Base-by-base conservation (phyloP, 805 yeast genomes). In the Kluyveromyces dobzhanskii region DNA sequence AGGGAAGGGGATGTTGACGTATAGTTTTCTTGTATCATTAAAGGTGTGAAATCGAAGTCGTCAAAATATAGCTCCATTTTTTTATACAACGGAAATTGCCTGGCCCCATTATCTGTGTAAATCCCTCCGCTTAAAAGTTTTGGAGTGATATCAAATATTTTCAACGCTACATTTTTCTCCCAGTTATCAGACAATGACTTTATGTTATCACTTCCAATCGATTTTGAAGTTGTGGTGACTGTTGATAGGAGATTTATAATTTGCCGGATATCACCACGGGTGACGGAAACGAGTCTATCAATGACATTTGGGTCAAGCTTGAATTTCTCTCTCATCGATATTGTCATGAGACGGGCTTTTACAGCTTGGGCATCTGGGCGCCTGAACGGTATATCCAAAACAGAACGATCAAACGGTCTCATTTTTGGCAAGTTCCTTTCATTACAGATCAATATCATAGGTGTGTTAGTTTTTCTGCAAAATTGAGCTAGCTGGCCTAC, bases 1-100 rank as follows among this genome's bases (percentile, higher is more conserved):
- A 61, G 60, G 6, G 67, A 44, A 1, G 94, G 95, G 30, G 65
- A 65, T 0, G 94, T 79, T 26, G 63, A 64, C 35, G 85, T 60
- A 57, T 92, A 92, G 62, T 92, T 92, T 58, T 92, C 98, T 56
- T 90, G 97, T 38, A 92, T 75, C 97, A 92, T 90, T 44, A 90
- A 69, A 4, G 98, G 97, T 1, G 94, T 79, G 57, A 92, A 82
- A 55, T 87, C 96, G 62, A 85, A 84, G 61, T 92, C 98, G 60
- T 86, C 87, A 67, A 92, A 92, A 56, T 87, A 92, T 38, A 86
- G 70, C 50, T 84, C 90, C 53, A 90, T 79, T 56, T 86, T 84
- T 46, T 86, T 95, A 59, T 80, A 82, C 45, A 90, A 58, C 2
- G 78, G 69, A 41, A 73, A 70, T 74, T 64, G 48, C 62, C 64